Conservation (phyloP, 2,329 filamentous ascomycete genomes). For the Drechslerella coelobrocha region DNA sequence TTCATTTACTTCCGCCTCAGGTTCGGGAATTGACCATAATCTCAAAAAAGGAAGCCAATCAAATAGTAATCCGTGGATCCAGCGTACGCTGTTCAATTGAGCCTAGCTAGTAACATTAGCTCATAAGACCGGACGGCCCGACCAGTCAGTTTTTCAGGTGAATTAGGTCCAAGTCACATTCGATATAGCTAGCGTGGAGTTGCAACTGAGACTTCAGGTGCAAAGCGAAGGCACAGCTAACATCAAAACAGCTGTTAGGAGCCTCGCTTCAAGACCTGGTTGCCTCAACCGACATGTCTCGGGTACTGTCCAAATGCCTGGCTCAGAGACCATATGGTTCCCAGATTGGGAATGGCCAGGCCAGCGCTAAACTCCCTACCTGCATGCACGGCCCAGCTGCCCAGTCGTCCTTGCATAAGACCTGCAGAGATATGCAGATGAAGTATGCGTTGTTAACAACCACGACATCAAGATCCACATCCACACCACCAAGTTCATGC, state of each 20-base stretch:
- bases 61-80: not conserved
- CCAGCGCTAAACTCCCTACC: constrained; percentile 9
- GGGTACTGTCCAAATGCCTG: constrained; percentile 19
- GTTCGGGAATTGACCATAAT: not conserved
- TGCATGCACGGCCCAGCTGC: constrained; percentile 23
- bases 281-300: constrained; percentile 23
- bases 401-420: constrained; percentile 27
- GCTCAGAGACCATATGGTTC: no score
- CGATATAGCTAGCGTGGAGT: not conserved
- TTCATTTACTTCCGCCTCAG: not conserved
- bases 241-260: constrained; percentile 6
- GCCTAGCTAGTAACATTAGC: not conserved
- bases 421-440: constrained; percentile 14
- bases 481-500: not conserved
- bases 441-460: constrained; percentile 50
- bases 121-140: constrained; percentile 2
- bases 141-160: not conserved
- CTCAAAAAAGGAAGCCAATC: not conserved
- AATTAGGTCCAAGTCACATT: not conserved
- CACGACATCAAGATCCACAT: constrained; percentile 49
- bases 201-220: not conserved
- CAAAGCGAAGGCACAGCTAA: not conserved
- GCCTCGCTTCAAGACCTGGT: constrained; percentile 14
- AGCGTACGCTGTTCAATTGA: no score
- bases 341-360: constrained; percentile 16